Percentiles rank a stretch among this genome's conserved stretches.
phyloP scores from a whole-genome alignment of 441 rosid genomes.

The Sinapis alba region DNA sequence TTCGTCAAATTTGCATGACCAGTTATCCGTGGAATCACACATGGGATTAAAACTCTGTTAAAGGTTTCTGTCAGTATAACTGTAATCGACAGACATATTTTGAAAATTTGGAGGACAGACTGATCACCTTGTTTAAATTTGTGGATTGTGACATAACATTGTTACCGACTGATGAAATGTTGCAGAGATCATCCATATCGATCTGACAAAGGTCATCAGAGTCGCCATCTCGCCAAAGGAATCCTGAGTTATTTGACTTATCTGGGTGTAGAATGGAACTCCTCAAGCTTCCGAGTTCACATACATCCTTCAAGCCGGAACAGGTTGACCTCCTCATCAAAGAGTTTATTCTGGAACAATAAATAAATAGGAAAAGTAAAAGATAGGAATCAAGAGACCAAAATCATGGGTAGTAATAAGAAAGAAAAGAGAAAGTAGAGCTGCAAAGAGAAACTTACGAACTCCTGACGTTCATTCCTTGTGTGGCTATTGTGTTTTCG shows the following conservation, averaged over 20 bases:
- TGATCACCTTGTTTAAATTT: slow-evolving; percentile 69
- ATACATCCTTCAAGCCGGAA: slow-evolving; percentile 63
- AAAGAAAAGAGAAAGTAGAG: background rate
- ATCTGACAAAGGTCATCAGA: slow-evolving; percentile 68
- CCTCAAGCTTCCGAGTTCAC: slow-evolving; percentile 52
- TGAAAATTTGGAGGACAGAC: slow-evolving; percentile 19
- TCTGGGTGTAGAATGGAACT: slow-evolving; percentile 51
- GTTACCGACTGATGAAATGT: slow-evolving; percentile 52
- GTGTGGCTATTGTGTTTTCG: slow-evolving; percentile 47
- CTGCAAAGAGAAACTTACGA: slow-evolving; percentile 50
- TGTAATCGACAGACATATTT: slow-evolving; percentile 19
- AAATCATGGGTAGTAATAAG: slow-evolving; percentile 1
- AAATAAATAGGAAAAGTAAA: slow-evolving; percentile 10
- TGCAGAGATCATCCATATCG: slow-evolving; percentile 72
- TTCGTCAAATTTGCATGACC: slow-evolving; percentile 57
- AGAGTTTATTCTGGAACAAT: slow-evolving; percentile 53
- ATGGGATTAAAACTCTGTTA: slow-evolving; percentile 88
- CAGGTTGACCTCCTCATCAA: slow-evolving; percentile 54
- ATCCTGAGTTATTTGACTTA: slow-evolving; percentile 44
- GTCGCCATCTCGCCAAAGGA: slow-evolving; percentile 44
- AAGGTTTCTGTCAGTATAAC: slow-evolving; percentile 19
- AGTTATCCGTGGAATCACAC: slow-evolving; percentile 64
- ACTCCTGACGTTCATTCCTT: slow-evolving; percentile 47
- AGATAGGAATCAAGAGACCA: slow-evolving; percentile 30
- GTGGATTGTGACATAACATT: slow-evolving; percentile 56